Evolutionary conservation across 495 filamentous ascomycete species (phyloP).

Genomic region (Neurospora sp.): DNA sequence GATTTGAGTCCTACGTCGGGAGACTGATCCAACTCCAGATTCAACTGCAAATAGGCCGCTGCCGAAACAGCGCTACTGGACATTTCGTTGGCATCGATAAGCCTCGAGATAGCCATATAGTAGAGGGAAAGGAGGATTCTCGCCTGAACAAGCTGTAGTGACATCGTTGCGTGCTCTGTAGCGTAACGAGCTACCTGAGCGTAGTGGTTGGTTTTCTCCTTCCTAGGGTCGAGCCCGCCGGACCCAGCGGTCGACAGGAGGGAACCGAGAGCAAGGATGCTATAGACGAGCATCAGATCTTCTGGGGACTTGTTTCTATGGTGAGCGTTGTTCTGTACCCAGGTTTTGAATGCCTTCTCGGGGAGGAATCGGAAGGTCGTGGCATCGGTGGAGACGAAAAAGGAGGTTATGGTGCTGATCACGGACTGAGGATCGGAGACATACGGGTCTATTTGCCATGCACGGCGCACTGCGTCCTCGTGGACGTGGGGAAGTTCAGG

Average conservation of each 20-base stretch:
- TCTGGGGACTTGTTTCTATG: constrained; percentile 42
- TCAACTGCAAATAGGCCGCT: constrained; percentile 46
- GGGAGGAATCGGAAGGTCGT: constrained; percentile 37
- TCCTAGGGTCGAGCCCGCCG: not conserved
- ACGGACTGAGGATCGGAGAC: constrained; percentile 34
- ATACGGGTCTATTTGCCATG: constrained; percentile 58
- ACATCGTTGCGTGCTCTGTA: constrained; percentile 39
- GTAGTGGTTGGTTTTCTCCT: constrained; percentile 28
- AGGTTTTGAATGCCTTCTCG: constrained; percentile 24
- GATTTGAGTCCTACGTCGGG: constrained; percentile 31
- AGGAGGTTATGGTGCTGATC: constrained; percentile 14
- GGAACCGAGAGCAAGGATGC: constrained; percentile 48
- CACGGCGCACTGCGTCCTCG: constrained; percentile 40
- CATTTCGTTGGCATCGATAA: constrained; percentile 49
- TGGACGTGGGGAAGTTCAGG: constrained; percentile 31
- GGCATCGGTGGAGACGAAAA: constrained; percentile 15
- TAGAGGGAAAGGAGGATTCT: constrained; percentile 54
- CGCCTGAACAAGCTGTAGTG: constrained; percentile 51
- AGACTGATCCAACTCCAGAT: constrained; percentile 47
- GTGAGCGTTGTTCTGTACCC: constrained; percentile 32
- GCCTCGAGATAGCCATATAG: constrained; percentile 48
- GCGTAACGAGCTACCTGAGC: constrained; percentile 50
- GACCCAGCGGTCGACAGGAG: not conserved
- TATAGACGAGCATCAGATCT: constrained; percentile 63
- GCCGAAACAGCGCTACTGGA: constrained; percentile 48